Conservation (phyloP, 2,329 filamentous ascomycete species). For the Aspergillus fumigatus region DNA sequence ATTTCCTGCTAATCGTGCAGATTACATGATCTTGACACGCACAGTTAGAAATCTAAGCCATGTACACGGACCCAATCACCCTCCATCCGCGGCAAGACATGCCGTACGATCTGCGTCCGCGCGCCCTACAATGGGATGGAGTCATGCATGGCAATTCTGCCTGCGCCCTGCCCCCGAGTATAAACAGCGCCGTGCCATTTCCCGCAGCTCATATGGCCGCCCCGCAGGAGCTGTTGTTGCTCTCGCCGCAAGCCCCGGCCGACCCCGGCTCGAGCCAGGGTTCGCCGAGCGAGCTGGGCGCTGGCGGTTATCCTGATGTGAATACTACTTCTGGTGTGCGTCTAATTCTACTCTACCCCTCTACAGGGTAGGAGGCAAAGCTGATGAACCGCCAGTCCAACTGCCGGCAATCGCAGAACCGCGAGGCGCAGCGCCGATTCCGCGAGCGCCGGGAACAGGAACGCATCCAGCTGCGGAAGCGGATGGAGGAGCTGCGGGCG, state of each 20-base stretch:
- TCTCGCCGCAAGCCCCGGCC: not conserved
- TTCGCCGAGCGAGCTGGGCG: not conserved
- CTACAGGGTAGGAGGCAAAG: too few species aligned
- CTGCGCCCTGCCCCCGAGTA: too few species aligned
- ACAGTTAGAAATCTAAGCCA: too few species aligned
- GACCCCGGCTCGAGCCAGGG: not conserved
- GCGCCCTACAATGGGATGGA: too few species aligned
- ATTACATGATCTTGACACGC: too few species aligned
- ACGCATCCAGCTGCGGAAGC: not conserved
- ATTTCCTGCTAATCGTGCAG: too few species aligned
- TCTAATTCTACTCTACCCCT: not conserved
- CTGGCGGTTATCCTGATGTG: not conserved
- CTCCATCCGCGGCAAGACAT: too few species aligned
- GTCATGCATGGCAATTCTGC: too few species aligned
- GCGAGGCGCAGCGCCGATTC: conserved; percentile 2
- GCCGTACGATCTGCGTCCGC: too few species aligned
- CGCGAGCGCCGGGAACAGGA: conserved; percentile 1
- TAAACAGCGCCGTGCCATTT: too few species aligned
- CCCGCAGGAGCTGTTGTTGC: not conserved
- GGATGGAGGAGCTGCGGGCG: not conserved
- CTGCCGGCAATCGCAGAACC: conserved; percentile 1
- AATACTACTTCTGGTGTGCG: not conserved
- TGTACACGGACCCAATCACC: too few species aligned
- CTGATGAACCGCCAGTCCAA: not conserved
- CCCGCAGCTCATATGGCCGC: not conserved